These are phyloP conservation scores for Hortiboletus campestris DNA, from an alignment of 768 basidiomycete genomes.

Conservation along the genomic window DNA sequence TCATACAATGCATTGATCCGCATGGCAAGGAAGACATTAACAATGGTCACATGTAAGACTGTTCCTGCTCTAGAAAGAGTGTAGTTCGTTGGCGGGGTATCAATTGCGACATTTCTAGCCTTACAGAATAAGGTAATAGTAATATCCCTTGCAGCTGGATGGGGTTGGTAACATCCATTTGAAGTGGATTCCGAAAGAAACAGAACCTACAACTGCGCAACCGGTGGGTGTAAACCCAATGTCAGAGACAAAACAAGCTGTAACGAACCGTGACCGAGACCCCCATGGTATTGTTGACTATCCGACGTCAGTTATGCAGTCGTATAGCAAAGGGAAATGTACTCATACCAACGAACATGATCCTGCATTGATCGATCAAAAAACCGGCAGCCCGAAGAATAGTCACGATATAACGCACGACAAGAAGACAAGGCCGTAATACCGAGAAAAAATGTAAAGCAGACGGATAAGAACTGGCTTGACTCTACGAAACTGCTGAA, in stretches of 20 bases:
- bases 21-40: constrained; percentile 22
- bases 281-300: constrained; percentile 23
- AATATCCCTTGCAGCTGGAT: constrained; percentile 23
- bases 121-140: constrained; percentile 22
- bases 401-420: constrained; percentile 3
- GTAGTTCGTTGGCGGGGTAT: not conserved
- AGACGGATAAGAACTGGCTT: constrained; percentile 10
- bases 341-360: constrained; percentile 20
- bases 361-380: constrained; percentile 5
- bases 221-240: not conserved
- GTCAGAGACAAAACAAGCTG: not conserved
- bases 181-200: not conserved
- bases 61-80: constrained; percentile 14
- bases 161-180: not conserved
- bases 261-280: constrained; percentile 16
- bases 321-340: not conserved
- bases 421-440: constrained; percentile 25
- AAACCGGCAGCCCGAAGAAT: not conserved
- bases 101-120: not conserved
- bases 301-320: not conserved
- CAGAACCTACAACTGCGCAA: constrained; percentile 17
- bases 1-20: constrained; percentile 20
- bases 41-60: constrained; percentile 15
- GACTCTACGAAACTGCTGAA: not conserved
- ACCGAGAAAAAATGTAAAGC: constrained; percentile 24